Conservation (phyloP, 441 rosid genomes). For the Mallotus japonicus region DNA sequence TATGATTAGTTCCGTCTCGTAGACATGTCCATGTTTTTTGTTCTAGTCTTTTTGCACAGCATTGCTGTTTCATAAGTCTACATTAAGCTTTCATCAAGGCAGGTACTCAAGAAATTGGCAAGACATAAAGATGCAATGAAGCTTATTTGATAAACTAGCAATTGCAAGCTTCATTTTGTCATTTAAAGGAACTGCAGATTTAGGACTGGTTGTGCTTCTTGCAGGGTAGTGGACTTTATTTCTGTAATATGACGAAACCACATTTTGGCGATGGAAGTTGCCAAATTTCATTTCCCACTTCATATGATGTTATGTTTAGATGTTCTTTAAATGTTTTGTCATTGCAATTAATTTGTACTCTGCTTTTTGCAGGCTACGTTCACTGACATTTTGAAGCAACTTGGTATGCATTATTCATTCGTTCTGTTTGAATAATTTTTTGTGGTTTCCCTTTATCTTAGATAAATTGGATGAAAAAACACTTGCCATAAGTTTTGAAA, state of each 20-base stretch:
- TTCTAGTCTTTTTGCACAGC: neutral
- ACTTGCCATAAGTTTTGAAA: neutral
- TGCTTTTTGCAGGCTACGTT: slow-evolving; percentile 83
- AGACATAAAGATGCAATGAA: neutral
- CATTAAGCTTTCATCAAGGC: neutral
- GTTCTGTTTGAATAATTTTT: neutral
- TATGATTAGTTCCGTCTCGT: neutral
- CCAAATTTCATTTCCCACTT: neutral
- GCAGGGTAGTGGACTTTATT: neutral
- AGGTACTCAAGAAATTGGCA: neutral
- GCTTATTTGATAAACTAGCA: neutral
- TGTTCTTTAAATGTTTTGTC: neutral
- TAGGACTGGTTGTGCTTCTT: neutral
- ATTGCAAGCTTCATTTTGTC: neutral
- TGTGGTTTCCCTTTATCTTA: neutral
- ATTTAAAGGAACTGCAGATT: neutral
- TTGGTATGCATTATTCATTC: slow-evolving; percentile 52
- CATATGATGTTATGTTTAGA: neutral
- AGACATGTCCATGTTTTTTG: neutral
- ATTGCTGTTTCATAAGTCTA: neutral
- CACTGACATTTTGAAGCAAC: slow-evolving; percentile 80
- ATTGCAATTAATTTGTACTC: slow-evolving; percentile 11
- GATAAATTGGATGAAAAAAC: neutral
- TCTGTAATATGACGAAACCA: neutral
- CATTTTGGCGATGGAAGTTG: neutral